Evolutionary conservation across 306 rosid genomes (phyloP), one percentile per base, ranked within the genome.

Genomic region (Trifolium fragiferum): DNA sequence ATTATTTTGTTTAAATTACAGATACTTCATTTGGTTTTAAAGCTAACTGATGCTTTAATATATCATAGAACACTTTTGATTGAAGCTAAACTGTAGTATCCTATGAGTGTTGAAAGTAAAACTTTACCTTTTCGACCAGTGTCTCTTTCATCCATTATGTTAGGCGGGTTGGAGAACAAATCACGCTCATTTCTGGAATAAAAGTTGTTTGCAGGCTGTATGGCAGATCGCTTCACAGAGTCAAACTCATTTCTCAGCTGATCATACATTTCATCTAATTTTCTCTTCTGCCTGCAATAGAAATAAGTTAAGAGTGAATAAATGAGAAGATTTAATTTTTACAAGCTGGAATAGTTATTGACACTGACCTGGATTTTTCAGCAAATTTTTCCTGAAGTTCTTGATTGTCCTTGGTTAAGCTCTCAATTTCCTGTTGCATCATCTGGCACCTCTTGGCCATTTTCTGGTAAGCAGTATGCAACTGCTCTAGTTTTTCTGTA

Each of bases 361-460:
- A 75, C 54, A 51, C 65, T 73, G 78, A 89, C 99, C 99, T 83
- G 63, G 98, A 92, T 76, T 95, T 95, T 86, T 95, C 99, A 15
- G 99, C 84, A 84, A 87, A 95, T 74, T 95, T 95, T 59, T 95
- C 99, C 85, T 95, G 99, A 76, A 95, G 99, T 83, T 95, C 99
- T 83, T 90, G 98, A 75, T 95, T 95, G 79, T 95, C 99, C 88
- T 95, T 95, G 79, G 93, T 81, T 84, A 95, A 77, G 81, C 65
- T 87, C 87, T 95, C 98, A 44, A 82, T 90, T 82, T 92, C 97
- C 83, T 90, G 98, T 65, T 90, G 96, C 96, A 95, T 82, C 83
- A 89, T 87, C 86, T 92, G 97, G 78, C 97, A 87, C 83, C 83
- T 89, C 82, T 95, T 95, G 38, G 88, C 89, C 93, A 88, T 84